A percentile compares a stretch with the other conserved stretches of the same genome.
These are phyloP conservation scores for Venturia oleaginea DNA, from an alignment of 2,329 filamentous ascomycete genomes.

Conservation along the genomic window DNA sequence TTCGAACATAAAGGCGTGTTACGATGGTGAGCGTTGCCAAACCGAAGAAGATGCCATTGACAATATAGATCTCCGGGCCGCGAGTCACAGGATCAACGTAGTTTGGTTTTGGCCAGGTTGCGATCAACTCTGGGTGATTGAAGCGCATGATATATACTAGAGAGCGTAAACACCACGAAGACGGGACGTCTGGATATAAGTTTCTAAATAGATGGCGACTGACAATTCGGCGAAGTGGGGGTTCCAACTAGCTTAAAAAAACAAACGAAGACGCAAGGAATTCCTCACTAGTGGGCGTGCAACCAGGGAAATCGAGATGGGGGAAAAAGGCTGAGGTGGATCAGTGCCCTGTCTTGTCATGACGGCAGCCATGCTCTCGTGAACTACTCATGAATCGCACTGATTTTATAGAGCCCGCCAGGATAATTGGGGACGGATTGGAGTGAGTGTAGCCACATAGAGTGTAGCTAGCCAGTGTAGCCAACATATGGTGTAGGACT, in stretches of 20 bases:
- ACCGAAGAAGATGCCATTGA: not conserved
- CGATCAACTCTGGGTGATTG: constrained; percentile 1
- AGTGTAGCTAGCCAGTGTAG: not conserved
- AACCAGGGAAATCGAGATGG: not conserved
- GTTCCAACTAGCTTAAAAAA: not conserved
- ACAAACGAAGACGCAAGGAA: not conserved
- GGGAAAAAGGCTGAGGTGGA: not conserved
- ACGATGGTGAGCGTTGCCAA: not conserved
- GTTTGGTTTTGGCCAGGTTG: constrained; percentile 10
- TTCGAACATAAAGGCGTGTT: not conserved
- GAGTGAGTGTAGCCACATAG: not conserved
- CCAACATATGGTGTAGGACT: not conserved
- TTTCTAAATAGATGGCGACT: not conserved
- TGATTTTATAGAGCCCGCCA: not conserved
- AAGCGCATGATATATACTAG: not conserved
- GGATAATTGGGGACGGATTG: not conserved
- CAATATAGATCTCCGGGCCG: not conserved
- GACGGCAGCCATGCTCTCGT: not conserved
- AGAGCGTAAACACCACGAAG: not conserved
- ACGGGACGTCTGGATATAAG: not conserved
- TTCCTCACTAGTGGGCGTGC: not conserved
- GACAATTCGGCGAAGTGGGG: not conserved
- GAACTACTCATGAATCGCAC: not conserved
- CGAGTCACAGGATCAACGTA: constrained; percentile 1
- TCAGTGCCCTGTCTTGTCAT: not conserved